Evolutionary conservation across 2,329 filamentous ascomycete species (phyloP).

Genomic region (Botryotinia convoluta): DNA sequence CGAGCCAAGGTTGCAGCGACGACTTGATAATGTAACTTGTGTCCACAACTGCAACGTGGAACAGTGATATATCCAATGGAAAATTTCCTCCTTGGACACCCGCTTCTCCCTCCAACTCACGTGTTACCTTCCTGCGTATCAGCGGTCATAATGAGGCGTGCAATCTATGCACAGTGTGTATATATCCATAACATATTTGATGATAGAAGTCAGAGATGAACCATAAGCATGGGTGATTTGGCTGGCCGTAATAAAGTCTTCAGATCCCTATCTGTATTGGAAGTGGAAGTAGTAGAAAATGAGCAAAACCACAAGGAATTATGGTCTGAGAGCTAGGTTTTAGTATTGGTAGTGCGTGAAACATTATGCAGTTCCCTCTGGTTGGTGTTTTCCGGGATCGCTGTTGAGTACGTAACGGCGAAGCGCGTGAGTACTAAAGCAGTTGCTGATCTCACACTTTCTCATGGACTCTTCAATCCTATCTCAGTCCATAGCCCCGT

Average conservation of each 20-base stretch:
- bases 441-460: neutral
- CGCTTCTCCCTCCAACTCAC: neutral
- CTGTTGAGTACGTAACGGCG: neutral
- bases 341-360: conserved; percentile 70
- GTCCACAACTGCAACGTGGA: neutral
- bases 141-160: neutral
- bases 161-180: too few species aligned
- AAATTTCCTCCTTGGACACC: neutral
- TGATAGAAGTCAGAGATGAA: neutral
- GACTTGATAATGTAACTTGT: neutral
- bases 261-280: conserved; percentile 73
- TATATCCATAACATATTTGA: neutral
- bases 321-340: conserved; percentile 72
- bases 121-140: neutral
- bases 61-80: neutral
- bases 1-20: too few species aligned
- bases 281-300: conserved; percentile 77
- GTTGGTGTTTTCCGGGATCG: neutral
- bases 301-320: conserved; percentile 73
- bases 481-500: conserved; percentile 1
- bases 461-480: neutral
- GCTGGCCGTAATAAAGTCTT: conserved; percentile 66
- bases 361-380: conserved; percentile 50
- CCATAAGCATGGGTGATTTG: neutral
- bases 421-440: neutral